Evolutionary conservation across 169 alveolate genomes (phyloP).

Genomic region (Cryptosporidium parvum): DNA sequence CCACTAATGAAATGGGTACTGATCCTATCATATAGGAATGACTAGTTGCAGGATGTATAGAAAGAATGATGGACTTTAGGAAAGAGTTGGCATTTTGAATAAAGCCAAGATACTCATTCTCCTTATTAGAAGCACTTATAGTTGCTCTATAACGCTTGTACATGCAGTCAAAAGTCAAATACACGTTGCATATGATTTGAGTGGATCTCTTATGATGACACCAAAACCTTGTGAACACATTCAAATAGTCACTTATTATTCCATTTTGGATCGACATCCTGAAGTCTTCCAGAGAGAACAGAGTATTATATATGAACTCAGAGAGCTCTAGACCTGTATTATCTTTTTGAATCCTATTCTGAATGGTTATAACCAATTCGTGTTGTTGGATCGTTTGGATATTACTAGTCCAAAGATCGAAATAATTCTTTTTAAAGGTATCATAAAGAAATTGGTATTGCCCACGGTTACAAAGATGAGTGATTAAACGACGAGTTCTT

Average conservation of each 20-base stretch:
- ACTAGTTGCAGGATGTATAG: neutral
- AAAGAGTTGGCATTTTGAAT: constrained; percentile 28
- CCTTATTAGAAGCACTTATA: neutral
- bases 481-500: constrained; percentile 35
- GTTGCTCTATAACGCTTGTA: constrained; percentile 15
- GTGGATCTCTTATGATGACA: constrained; percentile 61
- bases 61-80: constrained; percentile 8
- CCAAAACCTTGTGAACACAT: constrained; percentile 38
- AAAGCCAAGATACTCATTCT: constrained; percentile 38
- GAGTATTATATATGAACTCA: neutral
- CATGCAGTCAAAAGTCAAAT: constrained; percentile 47
- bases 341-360: neutral
- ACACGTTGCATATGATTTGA: constrained; percentile 55
- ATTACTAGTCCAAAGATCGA: constrained; percentile 36
- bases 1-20: constrained; percentile 32
- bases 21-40: neutral
- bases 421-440: constrained; percentile 28
- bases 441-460: constrained; percentile 38
- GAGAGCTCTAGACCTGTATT: neutral
- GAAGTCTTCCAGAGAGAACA: neutral
- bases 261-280: neutral
- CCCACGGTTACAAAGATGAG: constrained; percentile 53
- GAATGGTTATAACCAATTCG: constrained; percentile 3
- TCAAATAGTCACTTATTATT: constrained; percentile 6
- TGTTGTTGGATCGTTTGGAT: neutral